Evolutionary conservation across 31 red algal species (phyloP), one percentile per base, ranked within the genome.

Genomic region (Asparagopsis taxiformis): DNA sequence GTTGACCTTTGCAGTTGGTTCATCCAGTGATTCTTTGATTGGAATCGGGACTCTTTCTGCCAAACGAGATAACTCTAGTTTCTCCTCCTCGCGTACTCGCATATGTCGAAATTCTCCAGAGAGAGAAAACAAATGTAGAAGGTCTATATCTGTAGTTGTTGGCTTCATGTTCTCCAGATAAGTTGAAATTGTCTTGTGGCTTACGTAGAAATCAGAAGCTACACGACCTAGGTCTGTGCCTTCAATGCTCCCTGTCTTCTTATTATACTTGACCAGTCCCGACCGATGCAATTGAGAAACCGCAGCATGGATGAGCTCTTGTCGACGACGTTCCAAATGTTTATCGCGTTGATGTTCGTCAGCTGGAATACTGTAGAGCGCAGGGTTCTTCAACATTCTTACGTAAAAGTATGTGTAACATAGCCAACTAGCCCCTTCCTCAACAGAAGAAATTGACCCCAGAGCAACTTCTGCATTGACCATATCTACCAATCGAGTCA

Each of bases 381-480:
- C 32, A 3, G 91, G 91, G 35, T 93, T 74, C 30, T 82, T 78
- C 56, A 95, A 6, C 97, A 95, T 92, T 32, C 97, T 74, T 34
- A 99, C 88, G 61, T 83, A 93, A 4, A 99, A 70, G 58, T 87
- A 99, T 1, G 97, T 92, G 51, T 92, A 91, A 35, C 60, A 72
- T 5, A 99, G 64, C 97, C 97, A 99, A 13, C 64, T 59, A 19
- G 87, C 83, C 2, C 80, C 92, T 53, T 99, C 91, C 1, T 34
- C 64, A 7, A 95, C 56, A 51, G 72, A 81, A 56, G 69, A 54
- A 15, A 99, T 79, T 6, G 87, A 61, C 16, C 92, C 92, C 23
- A 68, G 65, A 6, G 81, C 88, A 52, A 99, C 79, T 72, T 99
- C 97, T 13, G 97, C 97, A 62, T 91, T 86, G 69, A 99, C 55